phyloP scores from a whole-genome alignment of 495 filamentous ascomycete genomes.

The Glarea lozoyensis region DNA sequence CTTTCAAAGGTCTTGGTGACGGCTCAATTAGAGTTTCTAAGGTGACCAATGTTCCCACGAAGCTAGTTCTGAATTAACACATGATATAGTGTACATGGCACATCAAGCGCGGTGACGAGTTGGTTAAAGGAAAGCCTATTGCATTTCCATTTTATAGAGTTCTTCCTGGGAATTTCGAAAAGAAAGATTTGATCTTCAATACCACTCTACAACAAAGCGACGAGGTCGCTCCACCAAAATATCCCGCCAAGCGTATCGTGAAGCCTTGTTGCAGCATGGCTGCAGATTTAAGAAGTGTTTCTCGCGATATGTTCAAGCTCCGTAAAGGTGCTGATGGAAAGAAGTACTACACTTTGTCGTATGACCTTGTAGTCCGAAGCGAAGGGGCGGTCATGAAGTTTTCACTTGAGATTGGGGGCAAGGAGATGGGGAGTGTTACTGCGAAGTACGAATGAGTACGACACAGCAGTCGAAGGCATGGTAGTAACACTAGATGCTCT shows the following conservation, averaged over 20 bases:
- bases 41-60: not conserved
- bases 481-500: no score
- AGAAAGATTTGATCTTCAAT: constrained; percentile 9
- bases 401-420: constrained; percentile 16
- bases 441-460: constrained; percentile 13
- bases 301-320: constrained; percentile 4
- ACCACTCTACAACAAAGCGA: constrained; percentile 10
- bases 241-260: not conserved
- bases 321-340: constrained; percentile 8
- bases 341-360: constrained; percentile 13
- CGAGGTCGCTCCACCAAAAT: not conserved
- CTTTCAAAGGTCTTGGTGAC: not conserved
- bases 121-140: constrained; percentile 26
- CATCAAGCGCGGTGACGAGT: constrained; percentile 31
- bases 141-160: constrained; percentile 30
- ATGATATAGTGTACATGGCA: constrained; percentile 33
- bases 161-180: constrained; percentile 8
- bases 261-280: constrained; percentile 3
- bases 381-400: constrained; percentile 19
- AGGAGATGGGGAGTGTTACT: constrained; percentile 18
- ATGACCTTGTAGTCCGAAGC: constrained; percentile 16
- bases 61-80: not conserved
- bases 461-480: no score
- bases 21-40: not conserved
- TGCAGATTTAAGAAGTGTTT: constrained; percentile 9